Conservation (phyloP, 805 yeast genomes). For the Suhomyces kilbournensis region DNA sequence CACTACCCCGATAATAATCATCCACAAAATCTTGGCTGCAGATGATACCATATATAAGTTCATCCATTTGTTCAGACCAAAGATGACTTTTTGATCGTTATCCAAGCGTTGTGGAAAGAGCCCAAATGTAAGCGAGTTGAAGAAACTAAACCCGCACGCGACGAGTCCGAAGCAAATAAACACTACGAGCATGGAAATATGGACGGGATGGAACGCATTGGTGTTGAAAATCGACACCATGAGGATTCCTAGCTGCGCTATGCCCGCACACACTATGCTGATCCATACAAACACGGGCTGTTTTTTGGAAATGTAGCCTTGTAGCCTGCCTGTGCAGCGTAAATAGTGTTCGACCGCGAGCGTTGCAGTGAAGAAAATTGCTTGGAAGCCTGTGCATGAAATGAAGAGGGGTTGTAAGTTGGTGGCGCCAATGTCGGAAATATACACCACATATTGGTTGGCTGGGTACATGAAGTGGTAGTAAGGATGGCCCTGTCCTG, state of each 20-base stretch:
- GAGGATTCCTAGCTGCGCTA: conserved; percentile 71
- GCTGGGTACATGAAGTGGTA: conserved; percentile 50
- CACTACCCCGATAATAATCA: conserved; percentile 58
- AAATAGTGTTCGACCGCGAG: conserved; percentile 60
- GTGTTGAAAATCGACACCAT: conserved; percentile 75
- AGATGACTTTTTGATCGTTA: conserved; percentile 37
- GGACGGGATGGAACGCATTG: conserved; percentile 53
- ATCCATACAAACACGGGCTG: conserved; percentile 46
- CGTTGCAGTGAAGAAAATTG: conserved; percentile 65
- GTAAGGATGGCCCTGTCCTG: conserved; percentile 72
- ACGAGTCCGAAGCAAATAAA: conserved; percentile 68
- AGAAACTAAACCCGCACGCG: conserved; percentile 36
- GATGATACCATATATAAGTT: conserved; percentile 48
- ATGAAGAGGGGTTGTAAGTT: conserved; percentile 82
- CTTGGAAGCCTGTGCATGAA: conserved; percentile 73
- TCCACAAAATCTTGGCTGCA: conserved; percentile 60
- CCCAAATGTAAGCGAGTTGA: conserved; percentile 39
- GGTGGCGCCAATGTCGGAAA: conserved; percentile 88
- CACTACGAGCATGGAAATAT: conserved; percentile 64
- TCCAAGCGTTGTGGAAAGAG: conserved; percentile 33
- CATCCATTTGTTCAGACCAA: conserved; percentile 36
- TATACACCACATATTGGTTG: conserved; percentile 56
- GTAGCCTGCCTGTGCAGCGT: conserved; percentile 53
- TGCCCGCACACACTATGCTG: conserved; percentile 41
- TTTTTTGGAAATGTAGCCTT: conserved; percentile 45